Evolutionary conservation across 768 basidiomycete genomes (phyloP).

Genomic region (Boletellus emodensis): DNA sequence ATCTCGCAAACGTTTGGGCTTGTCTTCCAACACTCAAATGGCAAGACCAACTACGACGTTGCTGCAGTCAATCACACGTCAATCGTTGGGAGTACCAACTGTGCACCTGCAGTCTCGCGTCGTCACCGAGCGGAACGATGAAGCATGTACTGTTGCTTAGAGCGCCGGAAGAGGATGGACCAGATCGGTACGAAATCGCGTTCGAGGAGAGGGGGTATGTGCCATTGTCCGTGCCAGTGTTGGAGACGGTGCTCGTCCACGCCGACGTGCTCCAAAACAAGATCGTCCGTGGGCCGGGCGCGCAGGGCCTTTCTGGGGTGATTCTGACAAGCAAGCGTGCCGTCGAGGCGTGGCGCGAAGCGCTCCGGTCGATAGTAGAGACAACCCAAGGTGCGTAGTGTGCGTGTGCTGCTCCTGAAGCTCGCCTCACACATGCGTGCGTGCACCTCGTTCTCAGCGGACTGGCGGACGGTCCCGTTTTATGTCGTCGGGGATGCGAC

Average conservation of each 20-base stretch:
- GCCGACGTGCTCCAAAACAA: slow-evolving; percentile 40
- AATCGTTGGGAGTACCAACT: too few relatives aligned
- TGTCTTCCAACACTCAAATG: too few relatives aligned
- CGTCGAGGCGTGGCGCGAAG: slow-evolving; percentile 65
- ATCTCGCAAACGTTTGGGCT: too few relatives aligned
- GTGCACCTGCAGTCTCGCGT: background rate
- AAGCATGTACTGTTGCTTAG: slow-evolving; percentile 42
- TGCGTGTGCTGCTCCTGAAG: background rate
- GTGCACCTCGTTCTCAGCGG: slow-evolving; percentile 20
- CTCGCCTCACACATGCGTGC: background rate
- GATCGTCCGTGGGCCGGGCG: slow-evolving; percentile 37
- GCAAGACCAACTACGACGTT: too few relatives aligned
- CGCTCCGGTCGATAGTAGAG: slow-evolving; percentile 19
- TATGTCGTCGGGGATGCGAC: slow-evolving; percentile 77
- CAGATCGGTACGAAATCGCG: slow-evolving; percentile 57
- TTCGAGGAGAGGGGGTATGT: slow-evolving; percentile 48
- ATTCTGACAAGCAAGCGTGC: slow-evolving; percentile 78
- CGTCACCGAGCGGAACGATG: slow-evolving; percentile 6
- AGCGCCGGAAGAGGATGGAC: slow-evolving; percentile 28
- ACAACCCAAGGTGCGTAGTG: slow-evolving; percentile 13
- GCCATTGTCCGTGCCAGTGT: slow-evolving; percentile 61
- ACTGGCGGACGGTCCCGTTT: slow-evolving; percentile 63
- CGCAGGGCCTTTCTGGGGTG: slow-evolving; percentile 47
- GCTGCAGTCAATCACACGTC: too few relatives aligned
- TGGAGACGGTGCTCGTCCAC: slow-evolving; percentile 62